phyloP scores from a whole-genome alignment of 1,284 basidiomycete species.

The Vanrija sp. region DNA sequence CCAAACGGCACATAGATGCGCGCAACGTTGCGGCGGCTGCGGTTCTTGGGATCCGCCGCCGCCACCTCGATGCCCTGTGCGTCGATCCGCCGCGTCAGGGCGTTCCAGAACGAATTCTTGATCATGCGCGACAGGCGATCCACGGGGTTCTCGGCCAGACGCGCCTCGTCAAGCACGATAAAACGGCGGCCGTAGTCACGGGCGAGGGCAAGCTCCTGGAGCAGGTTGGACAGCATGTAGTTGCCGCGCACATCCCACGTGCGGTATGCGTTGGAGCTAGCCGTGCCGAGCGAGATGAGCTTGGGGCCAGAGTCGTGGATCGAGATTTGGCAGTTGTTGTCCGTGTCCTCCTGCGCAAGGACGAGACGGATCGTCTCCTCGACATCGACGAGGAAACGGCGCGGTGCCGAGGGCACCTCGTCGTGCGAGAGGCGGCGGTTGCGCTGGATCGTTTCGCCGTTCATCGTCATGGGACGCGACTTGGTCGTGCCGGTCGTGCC shows the following conservation, averaged over 20 bases:
- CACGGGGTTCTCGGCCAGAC: conserved; percentile 94
- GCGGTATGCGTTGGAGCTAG: conserved; percentile 96
- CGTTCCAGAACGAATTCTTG: conserved; percentile 96
- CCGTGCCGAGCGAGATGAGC: conserved; percentile 90
- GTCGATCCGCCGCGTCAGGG: conserved; percentile 92
- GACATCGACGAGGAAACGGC: conserved; percentile 95
- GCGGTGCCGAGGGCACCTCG: conserved; percentile 51
- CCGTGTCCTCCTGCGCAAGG: conserved; percentile 96
- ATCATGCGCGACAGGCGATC: conserved; percentile 98
- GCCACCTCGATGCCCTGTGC: conserved; percentile 95
- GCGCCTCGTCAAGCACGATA: conserved; percentile 95
- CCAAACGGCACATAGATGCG: conserved; percentile 91
- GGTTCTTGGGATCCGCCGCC: conserved; percentile 93
- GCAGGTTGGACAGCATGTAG: conserved; percentile 98
- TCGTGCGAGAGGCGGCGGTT: conserved; percentile 75
- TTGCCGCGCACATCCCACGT: conserved; percentile 92
- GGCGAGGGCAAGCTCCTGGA: conserved; percentile 97
- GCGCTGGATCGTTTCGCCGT: conserved; percentile 67
- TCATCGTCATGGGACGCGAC: conserved; percentile 59
- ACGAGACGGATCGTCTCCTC: conserved; percentile 96
- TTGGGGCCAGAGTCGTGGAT: conserved; percentile 96
- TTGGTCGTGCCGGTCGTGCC: conserved; percentile 61
- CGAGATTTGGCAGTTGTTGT: conserved; percentile 86
- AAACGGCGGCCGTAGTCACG: conserved; percentile 90
- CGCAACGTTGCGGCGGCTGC: conserved; percentile 76